Base-by-base conservation (phyloP, 2,329 filamentous ascomycete species). In the Zymoseptoria brevis region DNA sequence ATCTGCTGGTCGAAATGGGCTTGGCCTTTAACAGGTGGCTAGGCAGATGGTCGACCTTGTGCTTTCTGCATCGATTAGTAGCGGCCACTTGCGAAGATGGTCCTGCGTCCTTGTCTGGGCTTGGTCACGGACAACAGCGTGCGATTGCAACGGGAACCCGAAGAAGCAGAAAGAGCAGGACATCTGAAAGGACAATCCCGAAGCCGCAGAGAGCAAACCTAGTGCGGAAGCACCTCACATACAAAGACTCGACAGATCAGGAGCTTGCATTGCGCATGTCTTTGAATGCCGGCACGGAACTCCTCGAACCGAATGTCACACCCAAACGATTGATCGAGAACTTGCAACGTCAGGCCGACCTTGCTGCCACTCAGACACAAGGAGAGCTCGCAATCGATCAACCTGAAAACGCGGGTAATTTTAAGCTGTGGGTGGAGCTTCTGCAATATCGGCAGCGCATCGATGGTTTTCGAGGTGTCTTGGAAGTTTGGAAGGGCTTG, bases 401-500 rank as follows among this genome's bases (percentile, higher is more conserved):
- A 7, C 54, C 64, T 1, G 56, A 65, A n/a, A 63, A 72, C 56
- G 30, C 51, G 21, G 24, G 67, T 8, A 71, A 77, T 53, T 61
- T 74, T 41, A 60, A 65, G 11, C 57, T 75, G 24, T 81, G 78
- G 77, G 69, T 73, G 1, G 66, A 72, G 50, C 66, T 76, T 9
- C 66, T 81, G 19, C 71, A 75, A 22, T 74, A 73, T 50, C 68
- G 73, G 53, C 71, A 76, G 52, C 71, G 78, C 50, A 59, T 75
- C 16, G 66, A 79, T 62, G 77, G 79, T 0, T 53, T 64, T 19
- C 57, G 66, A 19, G 80, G 79, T 9, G 71, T 79, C 4, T 53
- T 65, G n/a, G 69, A 72, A 6, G 72, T 80, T 4, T 82, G 78
- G 77, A 61, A 72, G 30, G 74, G 69, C 51, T 73, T 76, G 69